Percentiles rank a stretch among this genome's conserved stretches.
Evolutionary conservation across 306 rosid species (phyloP).

Genomic region (Fragaria nilgerrensis): DNA sequence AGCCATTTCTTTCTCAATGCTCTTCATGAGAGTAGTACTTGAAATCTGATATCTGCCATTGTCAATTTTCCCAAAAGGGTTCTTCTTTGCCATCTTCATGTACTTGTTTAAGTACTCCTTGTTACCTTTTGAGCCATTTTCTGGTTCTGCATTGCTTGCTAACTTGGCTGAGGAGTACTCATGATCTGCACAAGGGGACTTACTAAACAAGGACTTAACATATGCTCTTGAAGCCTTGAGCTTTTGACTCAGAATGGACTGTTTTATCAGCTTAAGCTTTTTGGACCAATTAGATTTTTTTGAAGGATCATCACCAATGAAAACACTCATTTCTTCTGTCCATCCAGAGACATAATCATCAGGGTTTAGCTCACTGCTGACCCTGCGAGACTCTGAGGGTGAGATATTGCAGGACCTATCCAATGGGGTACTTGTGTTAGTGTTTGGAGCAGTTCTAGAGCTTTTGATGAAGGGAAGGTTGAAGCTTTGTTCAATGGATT

Average conservation of each 20-base stretch:
- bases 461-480: slow-evolving; percentile 30
- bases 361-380: slow-evolving; percentile 60
- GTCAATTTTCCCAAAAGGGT: slow-evolving; percentile 46
- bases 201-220: slow-evolving; percentile 62
- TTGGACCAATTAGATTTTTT: slow-evolving; percentile 60
- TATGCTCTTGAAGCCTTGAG: slow-evolving; percentile 69
- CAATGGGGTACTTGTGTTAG: slow-evolving; percentile 35
- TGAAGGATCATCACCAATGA: slow-evolving; percentile 29
- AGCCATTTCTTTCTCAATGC: slow-evolving; percentile 42
- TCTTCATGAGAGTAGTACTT: slow-evolving; percentile 39
- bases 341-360: slow-evolving; percentile 52
- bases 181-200: slow-evolving; percentile 55
- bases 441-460: slow-evolving; percentile 31
- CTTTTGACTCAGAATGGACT: slow-evolving; percentile 48
- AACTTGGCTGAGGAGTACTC: slow-evolving; percentile 40
- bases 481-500: slow-evolving; percentile 34
- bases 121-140: slow-evolving; percentile 24
- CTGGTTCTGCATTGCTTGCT: slow-evolving; percentile 39
- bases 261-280: slow-evolving; percentile 67
- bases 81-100: slow-evolving; percentile 39
- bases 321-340: slow-evolving; percentile 41
- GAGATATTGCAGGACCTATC: slow-evolving; percentile 50
- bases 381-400: slow-evolving; percentile 64
- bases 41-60: slow-evolving; percentile 35
- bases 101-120: slow-evolving; percentile 34